These are phyloP conservation scores for Myxozyma geophila DNA, from an alignment of 805 yeast species.

Conservation along the genomic window DNA sequence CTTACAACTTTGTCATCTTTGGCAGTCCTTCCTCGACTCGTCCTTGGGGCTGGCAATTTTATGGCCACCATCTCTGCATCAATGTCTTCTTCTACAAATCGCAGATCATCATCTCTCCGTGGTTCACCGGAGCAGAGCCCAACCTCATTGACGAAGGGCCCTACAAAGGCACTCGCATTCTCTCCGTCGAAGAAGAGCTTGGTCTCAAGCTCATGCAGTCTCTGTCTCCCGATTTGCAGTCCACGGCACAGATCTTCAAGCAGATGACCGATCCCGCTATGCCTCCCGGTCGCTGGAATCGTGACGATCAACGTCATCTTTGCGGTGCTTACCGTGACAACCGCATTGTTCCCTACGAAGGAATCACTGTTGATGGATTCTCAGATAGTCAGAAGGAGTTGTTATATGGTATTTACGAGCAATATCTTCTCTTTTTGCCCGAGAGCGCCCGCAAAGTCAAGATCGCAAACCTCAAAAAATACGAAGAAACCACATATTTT, in stretches of 20 bases:
- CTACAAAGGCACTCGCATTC: conserved; percentile 4
- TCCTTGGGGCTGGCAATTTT: conserved; percentile 14
- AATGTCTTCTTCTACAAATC: conserved; percentile 11
- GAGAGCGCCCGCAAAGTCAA: not conserved
- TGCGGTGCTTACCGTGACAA: conserved; percentile 18
- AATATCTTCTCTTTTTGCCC: conserved; percentile 11
- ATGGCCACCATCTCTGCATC: conserved; percentile 16
- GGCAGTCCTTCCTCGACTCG: conserved; percentile 6
- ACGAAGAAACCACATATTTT: conserved; percentile 5
- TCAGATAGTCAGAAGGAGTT: conserved; percentile 2
- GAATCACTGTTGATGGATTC: not conserved
- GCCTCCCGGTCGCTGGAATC: conserved; percentile 13
- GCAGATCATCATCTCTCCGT: conserved; percentile 9
- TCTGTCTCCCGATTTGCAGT: not conserved
- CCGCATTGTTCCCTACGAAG: conserved; percentile 8
- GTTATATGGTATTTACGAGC: conserved; percentile 1
- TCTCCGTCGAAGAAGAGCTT: conserved; percentile 8
- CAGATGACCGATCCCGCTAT: conserved; percentile 5
- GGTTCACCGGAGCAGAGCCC: conserved; percentile 18
- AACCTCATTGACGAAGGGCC: conserved; percentile 12
- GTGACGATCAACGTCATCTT: conserved; percentile 13
- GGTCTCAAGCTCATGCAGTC: conserved; percentile 14
- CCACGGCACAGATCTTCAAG: conserved; percentile 7
- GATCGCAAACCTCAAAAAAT: not conserved
- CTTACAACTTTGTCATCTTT: conserved; percentile 15